Evolutionary conservation across 179 eudicot genomes (phyloP).

Genomic region (Silene vulgaris): DNA sequence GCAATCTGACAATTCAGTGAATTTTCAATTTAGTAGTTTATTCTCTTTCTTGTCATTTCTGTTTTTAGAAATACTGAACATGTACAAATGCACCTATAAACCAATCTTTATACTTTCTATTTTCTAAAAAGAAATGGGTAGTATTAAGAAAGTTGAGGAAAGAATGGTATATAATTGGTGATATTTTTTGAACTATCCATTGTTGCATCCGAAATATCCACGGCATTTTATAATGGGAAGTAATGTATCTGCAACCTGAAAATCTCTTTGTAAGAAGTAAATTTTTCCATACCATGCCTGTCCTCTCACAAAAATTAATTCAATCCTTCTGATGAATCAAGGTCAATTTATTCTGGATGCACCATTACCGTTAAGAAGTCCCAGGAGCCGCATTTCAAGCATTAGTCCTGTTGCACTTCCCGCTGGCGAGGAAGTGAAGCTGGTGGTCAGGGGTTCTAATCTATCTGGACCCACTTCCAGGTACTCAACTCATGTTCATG

Average conservation of each 20-base stretch:
- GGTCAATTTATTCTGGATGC: conserved; percentile 74
- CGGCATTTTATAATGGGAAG: background rate
- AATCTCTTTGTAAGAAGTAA: background rate
- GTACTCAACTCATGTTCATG: conserved; percentile 32
- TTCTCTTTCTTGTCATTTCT: no score
- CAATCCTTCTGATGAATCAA: conserved; percentile 29
- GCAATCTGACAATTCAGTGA: no score
- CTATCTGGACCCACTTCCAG: conserved; percentile 56
- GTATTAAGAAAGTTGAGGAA: no score
- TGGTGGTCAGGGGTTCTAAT: conserved; percentile 60
- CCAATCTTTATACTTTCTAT: no score
- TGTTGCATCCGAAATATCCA: background rate
- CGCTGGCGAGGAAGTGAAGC: conserved; percentile 43
- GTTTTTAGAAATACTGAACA: no score
- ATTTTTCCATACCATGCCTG: background rate
- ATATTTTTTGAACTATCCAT: background rate
- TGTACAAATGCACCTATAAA: no score
- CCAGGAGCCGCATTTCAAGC: conserved; percentile 43
- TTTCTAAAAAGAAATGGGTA: no score
- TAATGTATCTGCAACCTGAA: background rate
- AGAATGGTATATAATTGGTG: no score
- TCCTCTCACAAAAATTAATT: background rate
- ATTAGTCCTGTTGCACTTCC: conserved; percentile 85
- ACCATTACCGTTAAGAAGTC: conserved; percentile 43
- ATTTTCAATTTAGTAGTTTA: no score